Evolutionary conservation across 2,329 filamentous ascomycete species (phyloP).

Genomic region (Chaetoscypha palmicola): DNA sequence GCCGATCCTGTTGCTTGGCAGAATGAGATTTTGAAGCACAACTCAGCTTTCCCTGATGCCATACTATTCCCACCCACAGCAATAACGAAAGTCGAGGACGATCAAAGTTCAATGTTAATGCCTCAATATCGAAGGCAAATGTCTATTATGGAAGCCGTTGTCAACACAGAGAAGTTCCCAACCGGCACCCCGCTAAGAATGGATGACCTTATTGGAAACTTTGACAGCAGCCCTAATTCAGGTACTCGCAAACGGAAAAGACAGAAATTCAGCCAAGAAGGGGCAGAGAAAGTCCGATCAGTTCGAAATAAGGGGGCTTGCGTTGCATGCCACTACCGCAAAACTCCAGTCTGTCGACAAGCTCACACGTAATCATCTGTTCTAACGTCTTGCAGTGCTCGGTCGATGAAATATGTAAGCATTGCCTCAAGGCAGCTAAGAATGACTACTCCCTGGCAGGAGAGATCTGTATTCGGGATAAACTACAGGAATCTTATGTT

Average conservation of each 20-base stretch:
- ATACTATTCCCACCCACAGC: background rate
- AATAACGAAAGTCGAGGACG: background rate
- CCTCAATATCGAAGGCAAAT: background rate
- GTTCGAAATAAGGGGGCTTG: constrained; percentile 16
- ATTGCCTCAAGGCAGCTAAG: constrained; percentile 10
- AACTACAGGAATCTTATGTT: constrained; percentile 14
- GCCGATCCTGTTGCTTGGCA: background rate
- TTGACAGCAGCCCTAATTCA: constrained; percentile 5
- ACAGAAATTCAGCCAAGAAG: constrained; percentile 10
- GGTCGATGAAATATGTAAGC: constrained; percentile 11
- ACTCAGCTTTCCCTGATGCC: background rate
- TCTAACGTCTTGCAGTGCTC: constrained; percentile 12
- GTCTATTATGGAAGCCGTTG: background rate
- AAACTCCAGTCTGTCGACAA: constrained; percentile 10
- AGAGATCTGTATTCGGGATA: constrained; percentile 16
- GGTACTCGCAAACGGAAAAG: constrained; percentile 11
- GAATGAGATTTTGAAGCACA: background rate
- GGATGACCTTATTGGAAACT: constrained; percentile 9
- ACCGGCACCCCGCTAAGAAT: background rate
- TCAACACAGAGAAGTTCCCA: background rate
- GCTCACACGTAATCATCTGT: background rate
- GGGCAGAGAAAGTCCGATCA: constrained; percentile 12
- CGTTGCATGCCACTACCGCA: constrained; percentile 12
- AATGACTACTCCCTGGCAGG: constrained; percentile 7
- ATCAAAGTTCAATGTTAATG: no score